A percentile compares a stretch with the other conserved stretches of the same genome.
phyloP scores from a whole-genome alignment of 2,329 filamentous ascomycete species.

The Teratosphaeriaceae sp. region DNA sequence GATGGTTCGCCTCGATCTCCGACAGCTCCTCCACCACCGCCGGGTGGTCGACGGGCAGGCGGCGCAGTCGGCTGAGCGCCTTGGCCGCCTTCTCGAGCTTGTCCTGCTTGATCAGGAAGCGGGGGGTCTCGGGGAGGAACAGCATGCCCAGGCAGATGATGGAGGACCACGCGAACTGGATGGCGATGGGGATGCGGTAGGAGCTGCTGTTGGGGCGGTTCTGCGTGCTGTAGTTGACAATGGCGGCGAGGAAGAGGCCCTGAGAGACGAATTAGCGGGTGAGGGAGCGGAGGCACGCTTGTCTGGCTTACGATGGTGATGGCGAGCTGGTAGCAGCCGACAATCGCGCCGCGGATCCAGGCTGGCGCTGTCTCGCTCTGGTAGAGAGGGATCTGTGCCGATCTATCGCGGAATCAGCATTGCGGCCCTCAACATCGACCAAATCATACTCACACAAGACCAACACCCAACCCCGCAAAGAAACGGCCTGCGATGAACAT shows the following conservation, averaged over 20 bases:
- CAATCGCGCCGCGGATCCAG: conserved; percentile 71
- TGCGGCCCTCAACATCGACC: no score
- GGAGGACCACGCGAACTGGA: conserved; percentile 31
- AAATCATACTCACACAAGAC: conserved; percentile 45
- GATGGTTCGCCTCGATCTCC: conserved; percentile 83
- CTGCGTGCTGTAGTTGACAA: conserved; percentile 62
- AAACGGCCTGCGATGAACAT: conserved; percentile 49
- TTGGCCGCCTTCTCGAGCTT: conserved; percentile 27
- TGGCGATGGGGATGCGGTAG: conserved; percentile 31
- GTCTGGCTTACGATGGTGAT: conserved; percentile 50
- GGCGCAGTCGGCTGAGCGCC: conserved; percentile 56
- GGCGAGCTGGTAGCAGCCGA: conserved; percentile 69
- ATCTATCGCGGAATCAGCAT: no score
- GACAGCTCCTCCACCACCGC: conserved; percentile 57
- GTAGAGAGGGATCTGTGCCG: conserved; percentile 29
- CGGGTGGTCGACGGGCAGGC: conserved; percentile 62
- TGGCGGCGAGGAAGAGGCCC: conserved; percentile 59
- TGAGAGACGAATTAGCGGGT: not conserved
- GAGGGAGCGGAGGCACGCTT: not conserved
- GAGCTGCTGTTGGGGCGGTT: conserved; percentile 23
- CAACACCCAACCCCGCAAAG: conserved; percentile 66
- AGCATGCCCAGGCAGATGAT: conserved; percentile 27
- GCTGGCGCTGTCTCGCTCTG: conserved; percentile 45
- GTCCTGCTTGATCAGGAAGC: conserved; percentile 29
- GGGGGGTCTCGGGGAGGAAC: conserved; percentile 30